These are phyloP conservation scores for Marasmius fiardii DNA, from an alignment of 1,284 basidiomycete species.

Conservation along the genomic window DNA sequence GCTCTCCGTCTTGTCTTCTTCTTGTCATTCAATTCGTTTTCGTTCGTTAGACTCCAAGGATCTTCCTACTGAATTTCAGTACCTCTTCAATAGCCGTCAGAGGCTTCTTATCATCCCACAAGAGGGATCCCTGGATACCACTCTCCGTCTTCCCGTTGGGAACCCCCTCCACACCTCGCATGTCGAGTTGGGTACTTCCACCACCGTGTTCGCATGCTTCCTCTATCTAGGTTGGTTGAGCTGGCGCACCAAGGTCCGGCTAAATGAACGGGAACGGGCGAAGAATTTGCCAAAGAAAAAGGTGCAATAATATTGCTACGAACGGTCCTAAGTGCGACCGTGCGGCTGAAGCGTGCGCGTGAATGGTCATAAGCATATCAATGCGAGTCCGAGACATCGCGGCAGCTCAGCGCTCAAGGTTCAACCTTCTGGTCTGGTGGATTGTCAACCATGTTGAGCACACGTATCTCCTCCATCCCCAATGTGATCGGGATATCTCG, in stretches of 20 bases:
- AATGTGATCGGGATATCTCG: no score
- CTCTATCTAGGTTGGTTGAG: background rate
- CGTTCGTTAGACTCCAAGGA: no score
- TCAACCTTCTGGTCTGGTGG: no score
- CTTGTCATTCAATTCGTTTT: background rate
- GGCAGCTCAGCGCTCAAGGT: no score
- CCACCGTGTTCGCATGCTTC: background rate
- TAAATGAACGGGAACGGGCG: background rate
- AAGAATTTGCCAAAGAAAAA: background rate
- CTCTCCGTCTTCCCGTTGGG: background rate
- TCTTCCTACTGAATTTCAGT: background rate
- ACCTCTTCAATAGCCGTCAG: background rate
- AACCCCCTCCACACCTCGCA: background rate
- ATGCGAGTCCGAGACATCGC: no score
- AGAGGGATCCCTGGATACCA: background rate
- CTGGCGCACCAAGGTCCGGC: background rate
- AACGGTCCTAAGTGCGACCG: no score
- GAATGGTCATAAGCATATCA: no score
- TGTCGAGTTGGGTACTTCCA: background rate
- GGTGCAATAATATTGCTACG: background rate
- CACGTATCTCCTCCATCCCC: no score
- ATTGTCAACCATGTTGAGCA: no score
- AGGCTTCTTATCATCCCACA: background rate
- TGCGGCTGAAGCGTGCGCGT: no score
- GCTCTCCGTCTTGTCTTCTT: background rate